Conservation (phyloP, 2,329 filamentous ascomycete species). For the Coleophoma crateriformis region DNA sequence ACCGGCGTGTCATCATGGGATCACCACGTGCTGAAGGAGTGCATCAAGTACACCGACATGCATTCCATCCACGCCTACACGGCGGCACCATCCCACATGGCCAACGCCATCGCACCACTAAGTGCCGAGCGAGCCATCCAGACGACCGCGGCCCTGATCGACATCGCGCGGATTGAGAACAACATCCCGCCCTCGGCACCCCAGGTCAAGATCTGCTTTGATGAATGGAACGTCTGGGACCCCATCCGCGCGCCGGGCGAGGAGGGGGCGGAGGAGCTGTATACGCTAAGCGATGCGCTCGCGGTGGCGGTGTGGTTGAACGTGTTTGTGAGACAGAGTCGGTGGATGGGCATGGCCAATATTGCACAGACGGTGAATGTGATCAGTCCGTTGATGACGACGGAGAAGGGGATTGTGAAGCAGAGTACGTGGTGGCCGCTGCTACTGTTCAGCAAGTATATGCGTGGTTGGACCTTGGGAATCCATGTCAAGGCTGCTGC, state of each 20-base stretch:
- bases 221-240: conserved; percentile 69
- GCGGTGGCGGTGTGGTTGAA: conserved; percentile 60
- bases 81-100: conserved; percentile 33
- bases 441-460: conserved; percentile 57
- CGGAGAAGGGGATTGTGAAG: conserved; percentile 47
- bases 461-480: conserved; percentile 67
- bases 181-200: conserved; percentile 21
- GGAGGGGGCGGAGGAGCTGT: conserved; percentile 55
- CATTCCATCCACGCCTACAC: conserved; percentile 65
- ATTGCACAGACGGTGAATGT: conserved; percentile 64
- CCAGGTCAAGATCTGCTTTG: conserved; percentile 59
- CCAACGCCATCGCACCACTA: conserved; percentile 49
- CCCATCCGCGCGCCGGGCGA: conserved; percentile 56
- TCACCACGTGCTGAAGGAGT: conserved; percentile 55
- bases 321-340: conserved; percentile 57
- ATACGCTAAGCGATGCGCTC: conserved; percentile 59
- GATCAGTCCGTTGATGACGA: conserved; percentile 63
- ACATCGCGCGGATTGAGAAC: conserved; percentile 58
- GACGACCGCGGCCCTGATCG: conserved; percentile 53
- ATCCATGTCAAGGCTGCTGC: conserved; percentile 57
- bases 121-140: conserved; percentile 61
- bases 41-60: conserved; percentile 58
- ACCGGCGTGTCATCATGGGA: conserved; percentile 58
- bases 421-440: conserved; percentile 63
- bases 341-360: conserved; percentile 59